Conservation (phyloP, 192 early-diverging fungal genomes). For the Phlyctochytrium arcticum region DNA sequence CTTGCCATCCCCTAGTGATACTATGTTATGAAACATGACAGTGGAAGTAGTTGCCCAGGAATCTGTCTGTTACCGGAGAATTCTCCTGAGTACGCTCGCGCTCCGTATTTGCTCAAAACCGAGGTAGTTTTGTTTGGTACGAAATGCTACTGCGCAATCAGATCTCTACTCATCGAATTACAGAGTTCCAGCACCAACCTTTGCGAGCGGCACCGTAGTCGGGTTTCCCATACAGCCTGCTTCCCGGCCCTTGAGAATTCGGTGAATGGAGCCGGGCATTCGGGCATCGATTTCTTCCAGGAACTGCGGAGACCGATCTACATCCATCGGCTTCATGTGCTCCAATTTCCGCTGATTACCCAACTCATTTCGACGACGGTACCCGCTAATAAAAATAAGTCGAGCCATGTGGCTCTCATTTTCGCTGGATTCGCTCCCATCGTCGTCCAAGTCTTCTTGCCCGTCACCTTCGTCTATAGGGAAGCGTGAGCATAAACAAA, state of each 20-base stretch:
- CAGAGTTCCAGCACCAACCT: background rate
- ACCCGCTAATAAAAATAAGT: too few relatives aligned
- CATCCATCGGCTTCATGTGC: too few relatives aligned
- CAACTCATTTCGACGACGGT: too few relatives aligned
- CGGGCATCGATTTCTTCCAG: too few relatives aligned
- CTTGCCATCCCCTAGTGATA: conserved; percentile 29
- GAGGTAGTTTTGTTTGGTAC: conserved; percentile 8
- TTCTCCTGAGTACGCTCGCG: conserved; percentile 49
- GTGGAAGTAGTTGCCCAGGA: conserved; percentile 32
- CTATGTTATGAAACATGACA: background rate
- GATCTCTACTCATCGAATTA: background rate
- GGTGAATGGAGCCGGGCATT: background rate
- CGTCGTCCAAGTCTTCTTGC: too few relatives aligned
- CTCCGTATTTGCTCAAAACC: conserved; percentile 29
- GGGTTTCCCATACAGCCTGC: conserved; percentile 9
- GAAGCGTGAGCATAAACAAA: too few relatives aligned
- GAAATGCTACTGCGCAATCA: background rate
- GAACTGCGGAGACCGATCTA: too few relatives aligned
- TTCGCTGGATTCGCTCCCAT: too few relatives aligned
- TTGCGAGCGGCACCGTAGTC: conserved; percentile 17
- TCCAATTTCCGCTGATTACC: too few relatives aligned
- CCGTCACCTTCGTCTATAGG: too few relatives aligned
- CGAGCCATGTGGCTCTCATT: too few relatives aligned
- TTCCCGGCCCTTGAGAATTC: background rate
- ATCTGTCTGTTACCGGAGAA: conserved; percentile 36